These are phyloP conservation scores for Rhizodiscina lignyota DNA, from an alignment of 495 filamentous ascomycete species.

Conservation along the genomic window DNA sequence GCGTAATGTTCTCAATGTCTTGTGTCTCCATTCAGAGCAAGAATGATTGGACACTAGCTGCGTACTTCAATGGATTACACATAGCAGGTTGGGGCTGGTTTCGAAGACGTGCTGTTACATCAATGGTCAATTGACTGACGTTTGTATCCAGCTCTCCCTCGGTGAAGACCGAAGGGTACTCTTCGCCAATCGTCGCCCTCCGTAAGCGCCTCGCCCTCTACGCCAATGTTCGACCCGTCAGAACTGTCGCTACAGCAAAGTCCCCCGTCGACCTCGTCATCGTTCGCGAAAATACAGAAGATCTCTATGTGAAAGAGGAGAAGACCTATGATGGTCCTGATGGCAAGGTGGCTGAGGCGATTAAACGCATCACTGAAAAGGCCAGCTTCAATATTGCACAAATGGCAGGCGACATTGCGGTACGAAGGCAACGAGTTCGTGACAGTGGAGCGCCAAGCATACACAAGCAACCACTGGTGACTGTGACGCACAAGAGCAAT, in stretches of 20 bases:
- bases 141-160: conserved; percentile 48
- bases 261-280: conserved; percentile 87
- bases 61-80: no score
- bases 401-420: conserved; percentile 88
- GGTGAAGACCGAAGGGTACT: conserved; percentile 81
- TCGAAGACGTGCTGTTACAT: no score
- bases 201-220: conserved; percentile 91
- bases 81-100: no score
- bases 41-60: no score
- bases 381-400: conserved; percentile 71
- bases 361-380: conserved; percentile 84
- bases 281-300: conserved; percentile 96
- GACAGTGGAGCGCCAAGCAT: conserved; percentile 30
- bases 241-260: conserved; percentile 47
- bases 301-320: conserved; percentile 98
- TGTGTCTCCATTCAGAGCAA: no score
- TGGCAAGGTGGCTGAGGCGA: conserved; percentile 83
- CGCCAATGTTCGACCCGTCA: conserved; percentile 95
- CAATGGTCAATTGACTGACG: background rate
- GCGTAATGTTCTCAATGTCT: conserved; percentile 1
- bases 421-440: conserved; percentile 70
- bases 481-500: conserved; percentile 97
- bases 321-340: conserved; percentile 53
- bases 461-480: conserved; percentile 60
- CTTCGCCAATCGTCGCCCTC: conserved; percentile 89